These are phyloP conservation scores for Stagonosporopsis vannaccii DNA, from an alignment of 2,329 filamentous ascomycete species.

Conservation along the genomic window DNA sequence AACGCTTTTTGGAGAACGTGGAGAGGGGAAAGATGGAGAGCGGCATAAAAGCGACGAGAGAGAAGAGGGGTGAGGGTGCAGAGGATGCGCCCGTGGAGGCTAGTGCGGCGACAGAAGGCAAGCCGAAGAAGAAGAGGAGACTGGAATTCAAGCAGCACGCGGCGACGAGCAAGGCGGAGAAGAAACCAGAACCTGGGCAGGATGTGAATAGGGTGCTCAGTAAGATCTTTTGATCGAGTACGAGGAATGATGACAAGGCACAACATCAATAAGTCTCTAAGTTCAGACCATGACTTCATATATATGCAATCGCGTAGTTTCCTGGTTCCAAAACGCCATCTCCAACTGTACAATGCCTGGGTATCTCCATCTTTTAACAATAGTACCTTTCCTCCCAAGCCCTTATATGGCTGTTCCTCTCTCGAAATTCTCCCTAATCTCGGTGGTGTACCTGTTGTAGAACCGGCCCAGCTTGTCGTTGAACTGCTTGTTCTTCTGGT, in stretches of 20 bases:
- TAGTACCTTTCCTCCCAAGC: not conserved
- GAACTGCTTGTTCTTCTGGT: conserved; percentile 99
- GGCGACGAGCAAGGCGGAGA: conserved; percentile 52
- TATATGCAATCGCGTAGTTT: conserved; percentile 1
- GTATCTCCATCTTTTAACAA: conserved; percentile 30
- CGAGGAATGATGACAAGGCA: conserved; percentile 14
- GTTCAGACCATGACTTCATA: not conserved
- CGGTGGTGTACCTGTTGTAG: conserved; percentile 98
- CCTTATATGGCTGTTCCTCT: conserved; percentile 88
- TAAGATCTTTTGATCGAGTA: conserved; percentile 43
- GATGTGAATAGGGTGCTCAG: conserved; percentile 46
- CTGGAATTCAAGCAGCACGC: conserved; percentile 73
- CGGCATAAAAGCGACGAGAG: conserved; percentile 63
- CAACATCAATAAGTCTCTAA: not conserved
- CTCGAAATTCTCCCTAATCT: conserved; percentile 98
- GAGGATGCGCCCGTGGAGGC: conserved; percentile 24
- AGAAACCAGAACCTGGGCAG: conserved; percentile 42
- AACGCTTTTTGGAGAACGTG: conserved; percentile 79
- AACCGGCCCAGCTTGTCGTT: conserved; percentile 96
- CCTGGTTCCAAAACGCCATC: conserved; percentile 8
- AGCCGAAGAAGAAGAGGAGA: conserved; percentile 40
- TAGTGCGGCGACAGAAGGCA: conserved; percentile 19
- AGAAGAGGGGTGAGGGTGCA: conserved; percentile 57
- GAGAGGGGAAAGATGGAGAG: conserved; percentile 80
- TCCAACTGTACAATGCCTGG: conserved; percentile 25